These are phyloP conservation scores for Apiospora saccharicola DNA, from an alignment of 2,329 filamentous ascomycete species.

Conservation along the genomic window DNA sequence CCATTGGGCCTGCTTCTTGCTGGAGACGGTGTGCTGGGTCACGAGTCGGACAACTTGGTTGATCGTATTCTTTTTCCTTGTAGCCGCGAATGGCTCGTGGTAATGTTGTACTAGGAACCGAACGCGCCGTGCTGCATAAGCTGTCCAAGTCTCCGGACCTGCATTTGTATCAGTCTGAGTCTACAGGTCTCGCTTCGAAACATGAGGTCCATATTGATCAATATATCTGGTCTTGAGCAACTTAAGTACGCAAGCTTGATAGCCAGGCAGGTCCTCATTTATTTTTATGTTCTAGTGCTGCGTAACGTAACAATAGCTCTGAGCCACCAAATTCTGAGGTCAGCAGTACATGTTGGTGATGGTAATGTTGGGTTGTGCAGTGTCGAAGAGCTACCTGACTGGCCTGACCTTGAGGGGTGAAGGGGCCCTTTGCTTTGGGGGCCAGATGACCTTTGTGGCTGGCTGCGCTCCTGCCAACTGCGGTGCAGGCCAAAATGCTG, in stretches of 20 bases:
- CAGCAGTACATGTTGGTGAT: background rate
- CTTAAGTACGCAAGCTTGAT: background rate
- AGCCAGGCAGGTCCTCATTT: background rate
- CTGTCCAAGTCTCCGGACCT: background rate
- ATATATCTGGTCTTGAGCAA: background rate
- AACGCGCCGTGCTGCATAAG: background rate
- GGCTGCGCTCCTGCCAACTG: background rate
- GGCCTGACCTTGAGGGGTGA: background rate
- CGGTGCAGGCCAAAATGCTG: background rate
- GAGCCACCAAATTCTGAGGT: background rate
- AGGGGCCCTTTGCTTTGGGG: background rate
- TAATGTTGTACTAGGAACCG: background rate
- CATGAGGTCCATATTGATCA: background rate
- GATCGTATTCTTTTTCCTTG: background rate
- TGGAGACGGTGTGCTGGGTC: slow-evolving; percentile 13
- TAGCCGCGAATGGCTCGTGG: background rate
- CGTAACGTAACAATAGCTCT: background rate
- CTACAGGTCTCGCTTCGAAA: background rate
- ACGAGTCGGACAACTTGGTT: background rate
- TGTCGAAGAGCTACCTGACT: background rate
- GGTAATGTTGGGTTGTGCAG: background rate
- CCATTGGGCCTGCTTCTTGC: background rate
- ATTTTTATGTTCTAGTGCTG: background rate
- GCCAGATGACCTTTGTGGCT: slow-evolving; percentile 8
- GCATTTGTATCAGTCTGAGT: background rate